These are phyloP conservation scores for Yamadazyma triangularis DNA, from an alignment of 1,139 yeast genomes.

Conservation along the genomic window DNA sequence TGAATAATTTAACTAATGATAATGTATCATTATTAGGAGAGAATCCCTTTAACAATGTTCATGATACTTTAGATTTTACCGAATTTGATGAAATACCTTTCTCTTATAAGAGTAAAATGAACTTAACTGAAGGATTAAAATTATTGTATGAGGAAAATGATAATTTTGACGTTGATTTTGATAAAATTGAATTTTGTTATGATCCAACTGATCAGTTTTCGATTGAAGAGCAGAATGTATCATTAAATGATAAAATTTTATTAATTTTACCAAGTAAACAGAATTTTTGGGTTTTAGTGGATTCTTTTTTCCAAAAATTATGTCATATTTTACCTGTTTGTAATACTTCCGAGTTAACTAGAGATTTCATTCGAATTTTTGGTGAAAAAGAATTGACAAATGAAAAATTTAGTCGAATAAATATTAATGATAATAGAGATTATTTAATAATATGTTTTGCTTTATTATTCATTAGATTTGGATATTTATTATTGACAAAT, in stretches of 20 bases:
- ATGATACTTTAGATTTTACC: conserved; percentile 1
- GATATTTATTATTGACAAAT: conserved; percentile 19
- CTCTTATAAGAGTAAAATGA: background rate
- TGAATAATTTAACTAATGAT: background rate
- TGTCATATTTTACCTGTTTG: conserved; percentile 29
- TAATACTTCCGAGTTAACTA: conserved; percentile 23
- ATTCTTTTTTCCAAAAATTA: conserved; percentile 20
- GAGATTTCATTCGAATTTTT: conserved; percentile 17
- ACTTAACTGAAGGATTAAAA: background rate
- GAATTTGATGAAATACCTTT: conserved; percentile 2
- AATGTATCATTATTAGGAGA: conserved; percentile 1
- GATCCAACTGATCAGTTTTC: background rate
- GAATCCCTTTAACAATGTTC: conserved; percentile 1
- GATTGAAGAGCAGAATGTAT: conserved; percentile 8
- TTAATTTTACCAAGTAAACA: conserved; percentile 26
- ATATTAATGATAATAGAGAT: conserved; percentile 17
- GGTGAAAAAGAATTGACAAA: conserved; percentile 22
- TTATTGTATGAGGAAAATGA: background rate
- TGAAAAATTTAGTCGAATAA: conserved; percentile 8
- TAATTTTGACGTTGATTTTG: conserved; percentile 1
- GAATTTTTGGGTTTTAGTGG: conserved; percentile 24
- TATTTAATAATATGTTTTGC: conserved; percentile 19
- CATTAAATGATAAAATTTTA: conserved; percentile 22
- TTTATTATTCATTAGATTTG: conserved; percentile 17
- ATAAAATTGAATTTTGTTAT: background rate